Percentiles rank a stretch among this genome's conserved stretches.
Conservation (phyloP, 495 filamentous ascomycete species). For the Talaromyces nanjingensis region DNA sequence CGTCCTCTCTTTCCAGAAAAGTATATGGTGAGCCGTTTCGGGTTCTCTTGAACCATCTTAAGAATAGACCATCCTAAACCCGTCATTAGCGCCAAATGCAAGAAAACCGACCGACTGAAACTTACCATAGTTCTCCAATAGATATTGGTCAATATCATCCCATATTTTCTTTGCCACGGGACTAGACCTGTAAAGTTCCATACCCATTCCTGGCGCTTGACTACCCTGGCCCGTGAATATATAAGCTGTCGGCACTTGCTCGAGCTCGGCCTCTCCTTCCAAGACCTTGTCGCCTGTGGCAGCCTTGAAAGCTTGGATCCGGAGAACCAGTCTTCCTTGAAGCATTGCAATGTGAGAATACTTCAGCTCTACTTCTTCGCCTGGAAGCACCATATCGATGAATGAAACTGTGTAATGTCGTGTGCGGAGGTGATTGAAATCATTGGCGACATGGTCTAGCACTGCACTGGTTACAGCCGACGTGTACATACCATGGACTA, state of each 20-base stretch:
- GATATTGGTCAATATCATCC: slow-evolving; percentile 95
- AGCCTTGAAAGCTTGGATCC: slow-evolving; percentile 88
- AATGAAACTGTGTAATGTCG: slow-evolving; percentile 91
- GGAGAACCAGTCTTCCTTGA: slow-evolving; percentile 94
- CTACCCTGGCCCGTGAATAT: slow-evolving; percentile 97
- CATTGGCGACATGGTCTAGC: slow-evolving; percentile 96
- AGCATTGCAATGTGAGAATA: slow-evolving; percentile 97
- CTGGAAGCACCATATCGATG: slow-evolving; percentile 95
- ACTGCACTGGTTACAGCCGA: slow-evolving; percentile 67
- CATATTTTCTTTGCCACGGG: slow-evolving; percentile 92
- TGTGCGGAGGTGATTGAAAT: slow-evolving; percentile 95
- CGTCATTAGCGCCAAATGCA: slow-evolving; percentile 14
- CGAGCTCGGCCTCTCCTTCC: slow-evolving; percentile 90
- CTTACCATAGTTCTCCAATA: slow-evolving; percentile 97
- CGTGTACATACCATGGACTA: slow-evolving; percentile 86
- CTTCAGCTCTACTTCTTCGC: slow-evolving; percentile 87
- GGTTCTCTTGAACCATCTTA: slow-evolving; percentile 98
- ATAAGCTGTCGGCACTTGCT: slow-evolving; percentile 91
- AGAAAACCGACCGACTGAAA: no score
- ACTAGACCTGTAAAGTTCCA: slow-evolving; percentile 93
- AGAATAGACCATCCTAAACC: slow-evolving; percentile 52
- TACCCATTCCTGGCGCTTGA: slow-evolving; percentile 98
- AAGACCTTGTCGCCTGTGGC: slow-evolving; percentile 94
- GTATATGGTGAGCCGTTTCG: slow-evolving; percentile 95
- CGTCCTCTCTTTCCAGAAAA: slow-evolving; percentile 95